Evolutionary conservation across 1,284 basidiomycete genomes (phyloP), one percentile per base, ranked within the genome.

Genomic region (Trametes hirsuta): DNA sequence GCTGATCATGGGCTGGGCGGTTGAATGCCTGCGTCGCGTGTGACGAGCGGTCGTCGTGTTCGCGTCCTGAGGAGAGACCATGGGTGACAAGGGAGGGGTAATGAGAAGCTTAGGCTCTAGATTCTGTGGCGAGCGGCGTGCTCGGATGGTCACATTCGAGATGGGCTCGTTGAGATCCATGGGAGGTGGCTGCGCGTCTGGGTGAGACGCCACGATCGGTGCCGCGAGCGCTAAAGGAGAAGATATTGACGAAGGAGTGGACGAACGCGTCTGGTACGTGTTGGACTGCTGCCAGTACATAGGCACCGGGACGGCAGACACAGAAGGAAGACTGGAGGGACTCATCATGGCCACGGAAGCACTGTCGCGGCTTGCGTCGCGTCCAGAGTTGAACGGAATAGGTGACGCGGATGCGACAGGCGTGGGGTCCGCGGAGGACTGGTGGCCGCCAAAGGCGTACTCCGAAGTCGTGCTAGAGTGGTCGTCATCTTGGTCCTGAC

Each of bases 211-310:
- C 45, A 91, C 81, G 64, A 93, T 93, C 9, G 91, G 91, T 42
- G 85, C 88, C 10, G 91, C 91, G 39, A 91, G 79, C 34, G 91
- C 91, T 41, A 93, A 79, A 59, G 91, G 91, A 21, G 91, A 93
- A 34, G 91, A 92, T 52, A 93, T 83, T 11, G 91, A 93, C 2
- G 91, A 93, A 12, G 91, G 91, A 0, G 91, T 93, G 14, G 90
- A 93, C 6, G 91, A 92, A 47, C 91, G 82, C 4, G 90, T 92
- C 54, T 87, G 84, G 62, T 88, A 76, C 53, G 81, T 78, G 67
- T 82, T 71, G 22, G 41, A 39, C 34, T 77, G 72, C 62, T 80
- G 84, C 67, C 78, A 80, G 71, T 75, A 77, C 40, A 69, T 71
- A 22, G 68, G 66, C 41, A 70, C 53, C 48, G 73, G 63, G 42